These are phyloP conservation scores for Boletus bicolor DNA, from an alignment of 768 basidiomycete genomes.

Conservation along the genomic window DNA sequence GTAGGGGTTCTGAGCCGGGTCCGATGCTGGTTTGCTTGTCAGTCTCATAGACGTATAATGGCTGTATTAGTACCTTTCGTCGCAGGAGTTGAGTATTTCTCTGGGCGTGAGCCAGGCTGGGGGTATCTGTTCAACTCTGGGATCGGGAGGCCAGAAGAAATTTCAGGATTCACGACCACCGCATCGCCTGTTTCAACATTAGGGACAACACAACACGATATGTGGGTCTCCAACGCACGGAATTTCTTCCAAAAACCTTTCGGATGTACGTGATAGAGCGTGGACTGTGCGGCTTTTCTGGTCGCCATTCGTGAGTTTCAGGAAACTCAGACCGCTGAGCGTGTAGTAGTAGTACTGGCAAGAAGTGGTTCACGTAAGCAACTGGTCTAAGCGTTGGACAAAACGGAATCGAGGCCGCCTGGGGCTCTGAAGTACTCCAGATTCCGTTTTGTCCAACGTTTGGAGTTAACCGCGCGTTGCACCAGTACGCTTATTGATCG, in stretches of 20 bases:
- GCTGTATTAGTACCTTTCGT: slow-evolving; percentile 61
- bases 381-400: too few species aligned
- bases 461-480: too few species aligned
- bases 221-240: slow-evolving; percentile 47
- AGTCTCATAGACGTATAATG: slow-evolving; percentile 4
- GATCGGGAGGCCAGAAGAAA: slow-evolving; percentile 86
- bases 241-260: slow-evolving; percentile 98
- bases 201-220: neutral
- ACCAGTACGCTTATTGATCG: neutral
- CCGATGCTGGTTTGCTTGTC: slow-evolving; percentile 56
- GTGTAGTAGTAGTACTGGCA: neutral
- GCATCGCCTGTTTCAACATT: slow-evolving; percentile 61
- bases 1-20: slow-evolving; percentile 87
- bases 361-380: slow-evolving; percentile 17
- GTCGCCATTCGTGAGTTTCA: slow-evolving; percentile 53
- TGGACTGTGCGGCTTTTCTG: slow-evolving; percentile 82
- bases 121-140: slow-evolving; percentile 72
- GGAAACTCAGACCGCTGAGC: slow-evolving; percentile 1
- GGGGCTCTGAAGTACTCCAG: too few species aligned
- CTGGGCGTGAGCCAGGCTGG: slow-evolving; percentile 84
- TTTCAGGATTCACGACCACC: slow-evolving; percentile 82
- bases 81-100: slow-evolving; percentile 83
- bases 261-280: slow-evolving; percentile 84
- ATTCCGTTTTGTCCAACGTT: too few species aligned
- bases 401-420: too few species aligned